phyloP scores from a whole-genome alignment of 2,329 filamentous ascomycete genomes.

The Penicillium sp. region DNA sequence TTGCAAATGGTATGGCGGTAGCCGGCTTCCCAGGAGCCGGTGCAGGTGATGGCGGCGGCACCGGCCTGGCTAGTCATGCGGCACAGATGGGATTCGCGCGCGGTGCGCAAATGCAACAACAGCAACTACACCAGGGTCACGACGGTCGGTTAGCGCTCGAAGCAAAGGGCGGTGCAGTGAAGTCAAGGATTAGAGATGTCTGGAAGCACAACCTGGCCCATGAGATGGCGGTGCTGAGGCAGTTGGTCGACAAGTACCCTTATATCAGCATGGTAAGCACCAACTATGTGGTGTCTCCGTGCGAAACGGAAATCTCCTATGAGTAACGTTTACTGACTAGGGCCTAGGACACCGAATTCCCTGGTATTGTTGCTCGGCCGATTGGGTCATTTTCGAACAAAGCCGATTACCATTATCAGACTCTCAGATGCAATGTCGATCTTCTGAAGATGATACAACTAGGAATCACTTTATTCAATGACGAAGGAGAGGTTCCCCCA shows the following conservation, averaged over 20 bases:
- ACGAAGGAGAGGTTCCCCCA: slow-evolving; percentile 82
- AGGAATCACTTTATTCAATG: slow-evolving; percentile 87
- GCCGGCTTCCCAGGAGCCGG: slow-evolving; percentile 56
- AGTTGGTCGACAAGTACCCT: slow-evolving; percentile 83
- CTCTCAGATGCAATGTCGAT: slow-evolving; percentile 93
- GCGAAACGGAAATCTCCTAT: not conserved
- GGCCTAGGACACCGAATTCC: slow-evolving; percentile 88
- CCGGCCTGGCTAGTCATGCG: slow-evolving; percentile 80
- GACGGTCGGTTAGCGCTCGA: slow-evolving; percentile 55
- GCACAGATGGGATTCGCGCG: slow-evolving; percentile 84
- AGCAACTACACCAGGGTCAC: slow-evolving; percentile 49
- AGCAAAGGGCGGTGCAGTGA: slow-evolving; percentile 57
- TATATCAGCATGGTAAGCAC: slow-evolving; percentile 91
- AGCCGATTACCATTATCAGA: slow-evolving; percentile 98
- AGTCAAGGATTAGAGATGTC: slow-evolving; percentile 87
- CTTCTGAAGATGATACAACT: slow-evolving; percentile 97
- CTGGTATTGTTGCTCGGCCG: slow-evolving; percentile 91
- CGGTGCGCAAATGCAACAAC: slow-evolving; percentile 63
- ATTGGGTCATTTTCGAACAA: slow-evolving; percentile 94
- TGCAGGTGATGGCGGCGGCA: slow-evolving; percentile 56
- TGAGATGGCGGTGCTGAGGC: slow-evolving; percentile 81
- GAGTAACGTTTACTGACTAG: slow-evolving; percentile 12
- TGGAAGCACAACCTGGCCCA: slow-evolving; percentile 90
- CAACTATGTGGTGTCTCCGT: not conserved
- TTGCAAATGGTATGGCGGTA: slow-evolving; percentile 56